A percentile compares a stretch with the other conserved stretches of the same genome.
Evolutionary conservation across 2,329 filamentous ascomycete genomes (phyloP).

Genomic region (Elsinoe ampelina): DNA sequence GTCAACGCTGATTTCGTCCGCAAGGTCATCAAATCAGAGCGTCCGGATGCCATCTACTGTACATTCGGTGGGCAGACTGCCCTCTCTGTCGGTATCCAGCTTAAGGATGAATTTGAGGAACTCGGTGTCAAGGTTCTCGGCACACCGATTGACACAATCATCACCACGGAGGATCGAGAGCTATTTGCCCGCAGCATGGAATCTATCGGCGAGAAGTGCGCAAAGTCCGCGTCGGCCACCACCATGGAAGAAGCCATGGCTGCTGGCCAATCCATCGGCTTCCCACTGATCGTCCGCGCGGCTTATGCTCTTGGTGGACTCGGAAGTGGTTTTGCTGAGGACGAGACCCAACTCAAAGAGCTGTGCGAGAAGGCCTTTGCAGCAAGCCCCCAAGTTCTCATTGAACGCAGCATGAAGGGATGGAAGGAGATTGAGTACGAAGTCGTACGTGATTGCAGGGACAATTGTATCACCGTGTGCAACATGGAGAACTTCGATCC

Average conservation of each 20-base stretch:
- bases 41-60: conserved; percentile 91
- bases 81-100: conserved; percentile 89
- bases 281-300: conserved; percentile 92
- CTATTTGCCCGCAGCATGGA: conserved; percentile 98
- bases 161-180: conserved; percentile 96
- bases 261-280: conserved; percentile 86
- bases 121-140: conserved; percentile 91
- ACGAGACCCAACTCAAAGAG: conserved; percentile 70
- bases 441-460: conserved; percentile 85
- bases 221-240: conserved; percentile 89
- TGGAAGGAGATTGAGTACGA: conserved; percentile 99
- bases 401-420: conserved; percentile 98
- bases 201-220: conserved; percentile 93
- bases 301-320: conserved; percentile 93
- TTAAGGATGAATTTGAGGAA: conserved; percentile 90
- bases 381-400: conserved; percentile 87
- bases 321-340: conserved; percentile 88
- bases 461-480: conserved; percentile 99
- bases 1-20: conserved; percentile 96
- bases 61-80: conserved; percentile 98
- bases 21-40: conserved; percentile 92
- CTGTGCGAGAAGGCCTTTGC: conserved; percentile 94
- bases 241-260: conserved; percentile 78
- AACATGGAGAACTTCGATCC: conserved; percentile 99
- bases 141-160: conserved; percentile 95